Base-by-base conservation (phyloP, 306 rosid genomes). In the Trifolium fragiferum region DNA sequence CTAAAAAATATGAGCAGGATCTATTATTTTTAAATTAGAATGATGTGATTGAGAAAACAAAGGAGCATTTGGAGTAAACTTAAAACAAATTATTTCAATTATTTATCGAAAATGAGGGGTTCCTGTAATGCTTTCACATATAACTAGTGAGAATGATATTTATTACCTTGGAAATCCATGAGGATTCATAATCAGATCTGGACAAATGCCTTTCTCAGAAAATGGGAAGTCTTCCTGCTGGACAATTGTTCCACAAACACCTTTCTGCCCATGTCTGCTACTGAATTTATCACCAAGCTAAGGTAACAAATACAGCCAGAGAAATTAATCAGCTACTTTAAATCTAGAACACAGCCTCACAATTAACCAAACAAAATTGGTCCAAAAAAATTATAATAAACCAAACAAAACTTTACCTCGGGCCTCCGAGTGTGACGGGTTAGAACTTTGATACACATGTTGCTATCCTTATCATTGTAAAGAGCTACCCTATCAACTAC, bases 261-360 rank as follows among this genome's bases (percentile, higher is more conserved):
- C 97, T 82, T 94, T 94, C 84, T 94, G 97, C 75, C 98, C 98
- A 78, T 93, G 98, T 82, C 98, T 89, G 82, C 98, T 91, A 86
- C 98, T 93, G 80, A 93, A 93, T 86, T 93, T 93, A 78, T 93
- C 98, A 65, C 97, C 97, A 77, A 94, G 87, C 96, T 93, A 71
- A 58, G 70, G 41, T 32, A 76, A 57, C 63, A 75, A 10, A 77
- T 69, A 37, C 33, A 80, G 60, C 66, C 35, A 80, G 40, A 72
- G 25, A 81, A 76, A 55, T 78, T 20, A 76, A 40, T 70, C 55
- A 49, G 40, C 50, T 49, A 35, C 10, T 55, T 77, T 21, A 53
- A 72, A 77, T 46, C 7, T 72, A 43, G 8, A 33, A 69, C 19
- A 51, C 37, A 44, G 44, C 23, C 27, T 12, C 53, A 73, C 19